Conservation (phyloP, 1,284 basidiomycete species). For the Moesziomyces parantarcticus region DNA sequence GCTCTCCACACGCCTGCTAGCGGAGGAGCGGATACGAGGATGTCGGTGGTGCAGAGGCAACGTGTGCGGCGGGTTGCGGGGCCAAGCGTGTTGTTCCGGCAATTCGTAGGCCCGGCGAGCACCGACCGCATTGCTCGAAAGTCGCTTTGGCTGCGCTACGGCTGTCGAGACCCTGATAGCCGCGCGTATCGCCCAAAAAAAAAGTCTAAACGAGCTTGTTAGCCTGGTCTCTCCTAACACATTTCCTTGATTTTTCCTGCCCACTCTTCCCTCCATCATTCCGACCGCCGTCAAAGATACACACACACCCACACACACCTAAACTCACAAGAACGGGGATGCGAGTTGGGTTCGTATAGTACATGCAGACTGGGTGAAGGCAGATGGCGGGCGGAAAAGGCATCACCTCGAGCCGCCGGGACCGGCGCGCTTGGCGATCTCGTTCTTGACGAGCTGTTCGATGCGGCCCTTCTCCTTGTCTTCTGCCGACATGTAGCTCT, state of each 20-base stretch:
- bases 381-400: background rate
- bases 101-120: no score
- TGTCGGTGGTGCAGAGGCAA: background rate
- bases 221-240: background rate
- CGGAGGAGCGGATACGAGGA: background rate
- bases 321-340: no score
- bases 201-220: constrained; percentile 1
- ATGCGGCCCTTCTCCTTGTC: constrained; percentile 59
- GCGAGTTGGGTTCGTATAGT: constrained; percentile 4
- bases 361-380: background rate
- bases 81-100: background rate
- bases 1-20: background rate
- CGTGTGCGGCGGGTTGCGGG: background rate
- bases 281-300: no score
- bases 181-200: constrained; percentile 2
- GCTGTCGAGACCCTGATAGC: constrained; percentile 4
- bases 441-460: constrained; percentile 56
- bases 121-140: background rate
- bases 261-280: no score
- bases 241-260: no score
- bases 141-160: background rate
- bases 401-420: constrained; percentile 19
- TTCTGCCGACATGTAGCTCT: constrained; percentile 52
- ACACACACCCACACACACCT: no score
- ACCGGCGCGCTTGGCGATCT: constrained; percentile 36